Conservation (phyloP, 345 rosid genomes). For the Physaria fendleri region DNA sequence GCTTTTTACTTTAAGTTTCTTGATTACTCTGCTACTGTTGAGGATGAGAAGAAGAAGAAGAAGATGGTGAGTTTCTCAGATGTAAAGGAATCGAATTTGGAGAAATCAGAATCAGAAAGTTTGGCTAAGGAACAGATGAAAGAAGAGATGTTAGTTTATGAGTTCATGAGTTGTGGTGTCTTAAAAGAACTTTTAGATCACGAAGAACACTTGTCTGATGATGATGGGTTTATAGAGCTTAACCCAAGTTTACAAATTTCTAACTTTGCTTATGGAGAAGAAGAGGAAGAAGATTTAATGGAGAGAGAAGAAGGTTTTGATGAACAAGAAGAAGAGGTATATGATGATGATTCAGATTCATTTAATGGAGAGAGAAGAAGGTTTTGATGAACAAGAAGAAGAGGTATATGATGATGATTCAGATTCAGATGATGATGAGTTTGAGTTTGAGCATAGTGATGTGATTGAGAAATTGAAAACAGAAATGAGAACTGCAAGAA, state of each 20-base stretch:
- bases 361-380: constrained; percentile 17
- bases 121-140: constrained; percentile 6
- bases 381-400: constrained; percentile 12
- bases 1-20: constrained; percentile 35
- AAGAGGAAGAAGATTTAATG: constrained; percentile 5
- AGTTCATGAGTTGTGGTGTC: constrained; percentile 21
- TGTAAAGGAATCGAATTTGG: neutral
- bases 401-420: constrained; percentile 19
- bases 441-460: constrained; percentile 44
- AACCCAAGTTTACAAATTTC: constrained; percentile 26
- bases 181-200: constrained; percentile 3
- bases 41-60: constrained; percentile 7
- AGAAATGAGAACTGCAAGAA: constrained; percentile 56
- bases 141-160: constrained; percentile 24
- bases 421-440: constrained; percentile 31
- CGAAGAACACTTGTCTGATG: constrained; percentile 19
- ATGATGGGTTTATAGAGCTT: constrained; percentile 38
- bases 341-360: constrained; percentile 7
- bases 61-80: constrained; percentile 4
- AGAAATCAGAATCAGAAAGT: constrained; percentile 3
- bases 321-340: constrained; percentile 24
- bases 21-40: constrained; percentile 18
- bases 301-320: constrained; percentile 16
- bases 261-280: neutral
- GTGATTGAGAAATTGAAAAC: constrained; percentile 53